Evolutionary conservation across 1,139 yeast genomes (phyloP), one percentile per base, ranked within the genome.

Genomic region (Cylindricascospora bacillispora): DNA sequence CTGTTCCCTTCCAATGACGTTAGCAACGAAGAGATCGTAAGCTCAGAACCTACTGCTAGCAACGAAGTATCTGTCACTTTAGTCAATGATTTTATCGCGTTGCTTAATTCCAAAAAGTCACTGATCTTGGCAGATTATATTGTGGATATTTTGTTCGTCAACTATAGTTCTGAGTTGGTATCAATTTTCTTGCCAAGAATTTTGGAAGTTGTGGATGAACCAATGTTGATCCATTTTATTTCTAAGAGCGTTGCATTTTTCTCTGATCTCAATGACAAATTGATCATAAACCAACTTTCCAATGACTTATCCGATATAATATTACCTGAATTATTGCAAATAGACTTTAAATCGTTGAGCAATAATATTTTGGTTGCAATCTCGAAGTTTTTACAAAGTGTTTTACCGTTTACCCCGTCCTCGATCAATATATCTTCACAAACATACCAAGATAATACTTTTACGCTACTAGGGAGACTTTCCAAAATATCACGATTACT

Each of bases 71-170:
- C 21, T 18, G 21, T 18, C 7, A 18, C 21, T 7, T 12, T 49
- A 14, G 34, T 49, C 2, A 23, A 31, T 4, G 48, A 48, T 24
- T 39, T 51, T 20, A 29, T 49, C 4, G 35, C 38, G 22, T 31
- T 44, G 7, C 33, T 50, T 16, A 44, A 41, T 11, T 27, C 39
- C 12, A 39, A 38, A 4, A 35, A 41, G n/a, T 37, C 41, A 5
- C 16, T 43, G n/a, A 24, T 50, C 12, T 25, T 51, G 4, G 49
- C 50, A 3, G 54, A 52, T 22, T 52, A 52, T 31, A 34, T 47
- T 25, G 44, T 47, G 5, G 49, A 49, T 18, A 38, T 52, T 3
- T 24, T 50, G n/a, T 49, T 52, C 31, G 45, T 43, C 10, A 49
- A 49, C 25, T 51, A 51, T 29, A 43, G 49, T 26, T 37, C 49